phyloP scores from a whole-genome alignment of 2,329 filamentous ascomycete genomes.

The Huntiella omanensis region DNA sequence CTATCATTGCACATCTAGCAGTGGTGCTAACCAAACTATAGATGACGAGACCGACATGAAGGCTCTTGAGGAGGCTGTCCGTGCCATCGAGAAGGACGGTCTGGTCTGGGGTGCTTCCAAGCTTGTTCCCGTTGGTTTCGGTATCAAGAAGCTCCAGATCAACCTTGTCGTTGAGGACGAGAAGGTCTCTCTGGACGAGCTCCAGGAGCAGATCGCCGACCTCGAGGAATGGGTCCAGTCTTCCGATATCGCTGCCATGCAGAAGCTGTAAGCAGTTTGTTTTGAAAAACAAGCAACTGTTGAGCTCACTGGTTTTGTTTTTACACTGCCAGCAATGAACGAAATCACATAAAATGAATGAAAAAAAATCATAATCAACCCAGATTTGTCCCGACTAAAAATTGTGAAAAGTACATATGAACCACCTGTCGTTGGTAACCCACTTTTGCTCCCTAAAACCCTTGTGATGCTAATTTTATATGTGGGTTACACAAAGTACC shows the following conservation, averaged over 20 bases:
- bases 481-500: too few relatives aligned
- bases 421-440: background rate
- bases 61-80: conserved; percentile 62
- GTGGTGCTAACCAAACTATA: conserved; percentile 18
- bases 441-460: too few relatives aligned
- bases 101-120: conserved; percentile 90
- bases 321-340: conserved; percentile 4
- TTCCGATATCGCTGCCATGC: conserved; percentile 75
- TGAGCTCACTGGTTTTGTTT: too few relatives aligned
- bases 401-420: background rate
- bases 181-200: conserved; percentile 54
- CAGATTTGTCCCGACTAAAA: background rate
- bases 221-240: conserved; percentile 96
- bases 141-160: conserved; percentile 99
- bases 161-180: conserved; percentile 84
- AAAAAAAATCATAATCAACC: conserved; percentile 9
- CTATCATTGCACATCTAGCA: background rate
- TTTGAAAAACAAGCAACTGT: background rate
- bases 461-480: too few relatives aligned
- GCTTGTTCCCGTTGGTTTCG: conserved; percentile 79
- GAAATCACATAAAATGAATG: conserved; percentile 9
- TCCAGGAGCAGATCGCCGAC: conserved; percentile 65
- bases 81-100: conserved; percentile 75
- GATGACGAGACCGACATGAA: conserved; percentile 91
- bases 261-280: conserved; percentile 54